Conservation (phyloP, 441 rosid species). For the Flueggea neowawraea region DNA sequence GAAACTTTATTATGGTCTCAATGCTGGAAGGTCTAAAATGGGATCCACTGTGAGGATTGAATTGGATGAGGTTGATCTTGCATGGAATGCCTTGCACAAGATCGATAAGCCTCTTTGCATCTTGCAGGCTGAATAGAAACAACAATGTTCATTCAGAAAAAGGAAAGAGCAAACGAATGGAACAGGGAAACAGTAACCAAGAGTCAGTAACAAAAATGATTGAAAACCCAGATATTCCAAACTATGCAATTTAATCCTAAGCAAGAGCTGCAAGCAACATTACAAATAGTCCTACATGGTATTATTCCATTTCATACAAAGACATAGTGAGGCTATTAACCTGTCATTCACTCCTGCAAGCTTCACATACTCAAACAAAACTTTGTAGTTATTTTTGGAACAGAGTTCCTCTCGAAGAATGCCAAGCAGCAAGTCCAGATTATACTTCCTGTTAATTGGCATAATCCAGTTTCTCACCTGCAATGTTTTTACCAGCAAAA, state of each 20-base stretch:
- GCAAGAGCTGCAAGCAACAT: background rate
- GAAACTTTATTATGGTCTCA: constrained; percentile 74
- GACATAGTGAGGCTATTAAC: constrained; percentile 32
- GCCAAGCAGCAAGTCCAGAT: constrained; percentile 65
- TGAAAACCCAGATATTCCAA: no score
- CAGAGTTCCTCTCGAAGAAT: constrained; percentile 72
- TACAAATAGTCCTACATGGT: background rate
- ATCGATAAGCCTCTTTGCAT: constrained; percentile 77
- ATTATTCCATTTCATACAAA: constrained; percentile 1
- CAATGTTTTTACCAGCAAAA: constrained; percentile 13
- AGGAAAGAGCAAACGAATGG: no score
- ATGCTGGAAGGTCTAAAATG: constrained; percentile 63
- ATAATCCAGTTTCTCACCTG: constrained; percentile 94
- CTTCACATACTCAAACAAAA: constrained; percentile 87
- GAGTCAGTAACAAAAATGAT: no score
- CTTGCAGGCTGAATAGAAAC: constrained; percentile 54
- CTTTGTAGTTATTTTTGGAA: constrained; percentile 64
- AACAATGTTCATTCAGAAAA: background rate
- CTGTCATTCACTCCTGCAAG: constrained; percentile 90
- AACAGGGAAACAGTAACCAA: no score
- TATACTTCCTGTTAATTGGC: constrained; percentile 89
- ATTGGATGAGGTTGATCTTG: constrained; percentile 89
- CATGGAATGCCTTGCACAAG: constrained; percentile 92
- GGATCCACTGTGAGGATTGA: constrained; percentile 84
- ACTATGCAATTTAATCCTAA: background rate